A percentile compares a stretch with the other conserved stretches of the same genome.
phyloP scores from a whole-genome alignment of 139 green algal genomes.

The Coccomyxa sp. region DNA sequence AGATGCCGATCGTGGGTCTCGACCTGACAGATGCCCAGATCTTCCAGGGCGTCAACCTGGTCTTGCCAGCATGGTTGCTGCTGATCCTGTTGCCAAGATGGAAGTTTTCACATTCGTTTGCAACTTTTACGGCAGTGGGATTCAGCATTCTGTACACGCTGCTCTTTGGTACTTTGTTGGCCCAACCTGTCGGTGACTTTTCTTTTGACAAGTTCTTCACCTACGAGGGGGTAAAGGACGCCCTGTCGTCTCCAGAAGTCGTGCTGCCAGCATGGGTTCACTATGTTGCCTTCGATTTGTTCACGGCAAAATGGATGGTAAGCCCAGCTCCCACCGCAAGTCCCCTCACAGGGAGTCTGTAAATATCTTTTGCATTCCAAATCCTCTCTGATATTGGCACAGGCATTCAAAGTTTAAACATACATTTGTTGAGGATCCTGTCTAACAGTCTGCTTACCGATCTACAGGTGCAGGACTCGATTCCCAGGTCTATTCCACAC shows the following conservation, averaged over 20 bases:
- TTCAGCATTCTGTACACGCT: background rate
- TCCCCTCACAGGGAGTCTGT: background rate
- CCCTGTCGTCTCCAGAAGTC: background rate
- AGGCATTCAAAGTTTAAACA: background rate
- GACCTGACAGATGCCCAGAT: background rate
- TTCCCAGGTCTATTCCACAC: background rate
- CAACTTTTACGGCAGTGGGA: background rate
- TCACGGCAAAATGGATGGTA: background rate
- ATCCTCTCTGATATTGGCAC: background rate
- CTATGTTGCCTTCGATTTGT: background rate
- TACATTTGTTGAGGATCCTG: background rate
- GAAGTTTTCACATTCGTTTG: background rate
- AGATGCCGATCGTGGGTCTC: background rate
- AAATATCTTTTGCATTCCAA: background rate
- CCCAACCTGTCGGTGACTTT: background rate
- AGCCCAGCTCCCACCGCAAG: background rate
- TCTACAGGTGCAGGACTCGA: background rate
- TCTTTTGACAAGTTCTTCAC: background rate
- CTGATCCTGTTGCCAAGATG: background rate
- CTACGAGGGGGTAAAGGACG: background rate
- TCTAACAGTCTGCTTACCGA: background rate
- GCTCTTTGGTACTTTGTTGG: background rate
- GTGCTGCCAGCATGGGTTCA: background rate
- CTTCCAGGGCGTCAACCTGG: background rate
- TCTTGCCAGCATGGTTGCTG: background rate